Base-by-base conservation (phyloP, 192 early-diverging fungal species). In the Irineochytrium annulatum region DNA sequence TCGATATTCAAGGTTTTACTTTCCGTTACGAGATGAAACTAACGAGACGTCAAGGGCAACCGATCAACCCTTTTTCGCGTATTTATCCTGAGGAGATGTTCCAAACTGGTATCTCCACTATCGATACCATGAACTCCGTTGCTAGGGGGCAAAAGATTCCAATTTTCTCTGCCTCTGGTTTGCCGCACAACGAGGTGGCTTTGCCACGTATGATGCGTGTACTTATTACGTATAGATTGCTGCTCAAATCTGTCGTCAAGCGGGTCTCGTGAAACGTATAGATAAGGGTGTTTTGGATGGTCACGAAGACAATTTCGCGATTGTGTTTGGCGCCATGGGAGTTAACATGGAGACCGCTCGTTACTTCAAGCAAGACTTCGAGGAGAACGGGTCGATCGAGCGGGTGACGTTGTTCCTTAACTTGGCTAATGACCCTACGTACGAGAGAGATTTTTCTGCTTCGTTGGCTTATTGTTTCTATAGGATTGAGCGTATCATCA, bases 51-150 rank as follows among this genome's bases (percentile, higher is more conserved):
- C 3, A 58, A 87, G 86, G 92, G 37, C 89, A 90, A 57, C 96
- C 96, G 19, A 99, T 99, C 79, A 99, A 99, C 77, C 96, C 96
- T n/a, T 99, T 81, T 80, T 94, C 91, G 41, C 89, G 96, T 72
- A 95, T 96, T 59, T 99, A 99, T 68, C 96, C 96, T 31, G 94
- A 99, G 75, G 96, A 99, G 80, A 99, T 99, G 96, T 96, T 99
- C 61, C 96, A 99, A 75, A 99, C 96, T 11, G 96, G 96, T 68
- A 90, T 99, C 57, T 97, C 94, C 54, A 90, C 96, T 45, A 99
- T 99, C 57, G 96, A 99, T 67, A 96, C 94, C 44, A 99, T 99
- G 96, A 97, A 97, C 83, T 97, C 94, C 19, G 96, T 99, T 83
- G 96, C 96, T 31, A 92, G 96, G 82, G 96, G 96, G n/a, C 96